Evolutionary conservation across 164 flowering plant genomes (phyloP), one percentile per base, ranked within the genome.

Genomic region (Liquidambar formosana): DNA sequence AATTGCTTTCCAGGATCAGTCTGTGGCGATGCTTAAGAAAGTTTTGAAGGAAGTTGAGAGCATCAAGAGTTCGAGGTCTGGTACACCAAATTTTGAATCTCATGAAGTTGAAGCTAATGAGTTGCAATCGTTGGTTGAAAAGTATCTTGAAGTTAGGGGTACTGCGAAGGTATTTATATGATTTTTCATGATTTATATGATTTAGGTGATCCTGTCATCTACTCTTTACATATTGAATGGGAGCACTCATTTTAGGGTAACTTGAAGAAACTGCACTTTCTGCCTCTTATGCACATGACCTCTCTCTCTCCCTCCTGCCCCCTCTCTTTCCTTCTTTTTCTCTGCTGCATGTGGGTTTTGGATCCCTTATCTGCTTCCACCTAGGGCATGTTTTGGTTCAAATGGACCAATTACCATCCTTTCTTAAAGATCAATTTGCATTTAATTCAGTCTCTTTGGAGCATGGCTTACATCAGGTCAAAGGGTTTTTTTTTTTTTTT

Each of bases 71-170:
- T 88, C 99, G 9, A 85, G 99, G 67, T 87, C 92, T 19, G 97
- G 98, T 28, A 49, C 49, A 26, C 90, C 97, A 23, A 95, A 90
- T 77, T 95, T 93, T 74, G 96, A 88, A 64, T 83, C 96, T 16
- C 93, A 87, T 63, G 81, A 85, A 73, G 84, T 88, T 60, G 99
- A 95, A 77, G 90, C 93, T 1, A 86, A 85, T 80, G 94, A 89
- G 11, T 71, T 95, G 77, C 98, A 93, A 65, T 68, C 73, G n/a
- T 82, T 81, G 8, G 84, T 91, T 72, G 76, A 85, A 23, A 85
- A 84, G 70, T 95, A 95, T 79, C 84, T 95, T 72, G 76, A 86
- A 73, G 78, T 83, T 54, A 80, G 98, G 77, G 96, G 99, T 41
- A 81, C 91, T 53, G 76, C 86, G 57, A 89, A 88, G 88, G 87